Evolutionary conservation across 2,329 filamentous ascomycete species (phyloP).

Genomic region (Xylariaceae sp.): DNA sequence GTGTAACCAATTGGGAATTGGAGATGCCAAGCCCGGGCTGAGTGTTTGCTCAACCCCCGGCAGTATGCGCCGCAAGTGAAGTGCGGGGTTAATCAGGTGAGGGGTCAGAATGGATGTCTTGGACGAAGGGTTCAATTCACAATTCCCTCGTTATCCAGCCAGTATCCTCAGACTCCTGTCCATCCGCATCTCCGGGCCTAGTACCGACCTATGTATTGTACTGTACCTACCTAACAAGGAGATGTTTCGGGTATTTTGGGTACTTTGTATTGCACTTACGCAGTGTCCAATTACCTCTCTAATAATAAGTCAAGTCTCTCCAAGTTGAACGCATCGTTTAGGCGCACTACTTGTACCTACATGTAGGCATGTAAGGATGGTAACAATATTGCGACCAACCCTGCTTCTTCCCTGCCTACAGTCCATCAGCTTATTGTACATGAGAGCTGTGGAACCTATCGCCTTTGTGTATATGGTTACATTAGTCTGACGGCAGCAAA

Average conservation of each 20-base stretch:
- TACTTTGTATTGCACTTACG: too few relatives aligned
- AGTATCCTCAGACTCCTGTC: background rate
- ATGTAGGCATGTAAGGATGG: too few relatives aligned
- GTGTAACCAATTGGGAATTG: conserved; percentile 4
- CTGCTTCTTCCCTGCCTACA: conserved; percentile 6
- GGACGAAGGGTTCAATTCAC: background rate
- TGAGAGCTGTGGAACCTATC: too few relatives aligned
- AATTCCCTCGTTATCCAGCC: conserved; percentile 1
- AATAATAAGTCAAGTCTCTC: too few relatives aligned
- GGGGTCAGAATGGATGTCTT: conserved; percentile 10
- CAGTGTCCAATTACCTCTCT: too few relatives aligned
- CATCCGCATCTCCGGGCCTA: conserved; percentile 23
- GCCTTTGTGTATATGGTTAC: too few relatives aligned
- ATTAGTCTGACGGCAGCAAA: conserved; percentile 22
- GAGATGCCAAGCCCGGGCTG: conserved; percentile 16
- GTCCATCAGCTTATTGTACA: conserved; percentile 16
- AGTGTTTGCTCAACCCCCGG: background rate
- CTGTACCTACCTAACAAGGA: too few relatives aligned
- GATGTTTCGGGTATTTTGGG: too few relatives aligned
- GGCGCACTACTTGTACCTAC: too few relatives aligned
- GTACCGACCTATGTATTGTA: background rate
- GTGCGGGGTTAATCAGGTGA: conserved; percentile 28
- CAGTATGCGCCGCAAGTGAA: conserved; percentile 1
- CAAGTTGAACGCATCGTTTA: too few relatives aligned
- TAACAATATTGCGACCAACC: conserved; percentile 1